These are phyloP conservation scores for Moniliophthora roreri DNA, from an alignment of 1,284 basidiomycete genomes.

Conservation along the genomic window DNA sequence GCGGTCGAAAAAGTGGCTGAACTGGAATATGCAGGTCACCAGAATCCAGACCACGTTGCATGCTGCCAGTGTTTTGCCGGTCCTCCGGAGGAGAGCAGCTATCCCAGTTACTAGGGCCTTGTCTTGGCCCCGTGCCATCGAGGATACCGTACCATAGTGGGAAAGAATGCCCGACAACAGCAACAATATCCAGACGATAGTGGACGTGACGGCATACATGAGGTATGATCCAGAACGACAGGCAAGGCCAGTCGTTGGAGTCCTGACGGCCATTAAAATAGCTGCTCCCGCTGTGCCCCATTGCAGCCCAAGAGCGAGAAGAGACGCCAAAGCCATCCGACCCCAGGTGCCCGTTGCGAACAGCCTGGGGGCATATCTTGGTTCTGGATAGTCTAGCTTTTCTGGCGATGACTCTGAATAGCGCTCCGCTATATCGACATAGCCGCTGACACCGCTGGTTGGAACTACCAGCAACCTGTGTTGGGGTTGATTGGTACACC, in stretches of 20 bases:
- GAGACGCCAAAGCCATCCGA: constrained; percentile 33
- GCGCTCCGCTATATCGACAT: constrained; percentile 30
- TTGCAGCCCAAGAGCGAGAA: constrained; percentile 32
- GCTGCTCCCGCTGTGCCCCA: constrained; percentile 39
- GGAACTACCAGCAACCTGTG: constrained; percentile 13
- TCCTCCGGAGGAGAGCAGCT: constrained; percentile 28
- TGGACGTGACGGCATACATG: constrained; percentile 35
- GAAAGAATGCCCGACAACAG: constrained; percentile 35
- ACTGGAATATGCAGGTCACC: constrained; percentile 32
- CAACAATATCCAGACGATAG: constrained; percentile 35
- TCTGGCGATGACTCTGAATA: background rate
- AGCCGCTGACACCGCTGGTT: constrained; percentile 20
- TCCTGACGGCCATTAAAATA: constrained; percentile 33
- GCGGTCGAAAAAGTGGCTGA: constrained; percentile 31
- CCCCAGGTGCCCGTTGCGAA: constrained; percentile 23
- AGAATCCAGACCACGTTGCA: constrained; percentile 32
- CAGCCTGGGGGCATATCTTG: too few relatives aligned
- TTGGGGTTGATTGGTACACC: background rate
- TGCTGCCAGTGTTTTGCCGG: constrained; percentile 29
- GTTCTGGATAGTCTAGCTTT: constrained; percentile 27
- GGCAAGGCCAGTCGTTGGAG: constrained; percentile 38
- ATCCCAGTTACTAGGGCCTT: constrained; percentile 8
- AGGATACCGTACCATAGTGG: constrained; percentile 25
- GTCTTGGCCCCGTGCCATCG: background rate
- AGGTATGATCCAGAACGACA: constrained; percentile 40